Conservation (phyloP, 2,329 filamentous ascomycete genomes). For the Claviceps sp. region DNA sequence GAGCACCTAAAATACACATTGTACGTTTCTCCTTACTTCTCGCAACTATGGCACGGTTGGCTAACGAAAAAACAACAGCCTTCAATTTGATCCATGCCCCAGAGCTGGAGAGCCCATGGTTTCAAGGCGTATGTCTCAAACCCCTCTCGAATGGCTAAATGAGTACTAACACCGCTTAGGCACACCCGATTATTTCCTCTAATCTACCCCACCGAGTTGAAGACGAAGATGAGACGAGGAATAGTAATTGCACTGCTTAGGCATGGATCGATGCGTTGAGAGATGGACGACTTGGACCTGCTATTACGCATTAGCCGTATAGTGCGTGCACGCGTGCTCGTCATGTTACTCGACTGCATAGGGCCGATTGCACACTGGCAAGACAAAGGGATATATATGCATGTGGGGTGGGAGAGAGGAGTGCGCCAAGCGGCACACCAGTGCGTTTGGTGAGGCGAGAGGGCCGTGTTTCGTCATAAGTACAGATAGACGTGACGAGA, state of each 20-base stretch:
- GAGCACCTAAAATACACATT: slow-evolving; percentile 99
- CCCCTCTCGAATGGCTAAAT: neutral
- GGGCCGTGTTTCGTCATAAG: neutral
- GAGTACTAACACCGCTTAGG: slow-evolving; percentile 26
- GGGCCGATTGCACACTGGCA: neutral
- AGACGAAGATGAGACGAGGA: neutral
- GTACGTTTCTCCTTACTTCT: slow-evolving; percentile 42
- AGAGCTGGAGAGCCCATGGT: slow-evolving; percentile 98
- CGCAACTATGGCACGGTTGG: neutral
- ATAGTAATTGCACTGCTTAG: slow-evolving; percentile 16
- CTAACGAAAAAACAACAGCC: slow-evolving; percentile 40
- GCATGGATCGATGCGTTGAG: neutral
- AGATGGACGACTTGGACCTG: neutral
- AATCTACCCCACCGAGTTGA: slow-evolving; percentile 16
- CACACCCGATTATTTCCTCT: slow-evolving; percentile 98
- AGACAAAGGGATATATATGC: neutral
- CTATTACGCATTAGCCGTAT: too few species aligned
- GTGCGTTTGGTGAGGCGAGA: neutral
- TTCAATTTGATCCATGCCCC: slow-evolving; percentile 98
- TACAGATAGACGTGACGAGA: neutral
- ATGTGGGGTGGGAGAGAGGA: neutral
- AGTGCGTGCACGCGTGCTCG: neutral
- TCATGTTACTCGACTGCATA: neutral
- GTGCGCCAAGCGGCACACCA: neutral
- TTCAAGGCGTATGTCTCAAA: slow-evolving; percentile 55